These are phyloP conservation scores for Silene conica DNA, from an alignment of 148 eudicot species.

Conservation along the genomic window DNA sequence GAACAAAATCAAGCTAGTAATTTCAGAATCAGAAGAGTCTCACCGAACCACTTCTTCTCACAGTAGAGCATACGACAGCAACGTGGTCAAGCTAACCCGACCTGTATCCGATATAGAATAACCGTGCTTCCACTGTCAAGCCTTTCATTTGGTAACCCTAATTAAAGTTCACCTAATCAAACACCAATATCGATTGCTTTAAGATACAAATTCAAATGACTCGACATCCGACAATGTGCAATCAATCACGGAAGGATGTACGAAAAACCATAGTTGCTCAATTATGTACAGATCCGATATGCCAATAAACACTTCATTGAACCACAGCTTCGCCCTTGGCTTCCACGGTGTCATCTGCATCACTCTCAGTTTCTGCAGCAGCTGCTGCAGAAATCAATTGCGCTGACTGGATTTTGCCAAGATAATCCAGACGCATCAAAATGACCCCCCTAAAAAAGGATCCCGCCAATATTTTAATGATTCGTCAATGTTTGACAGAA, in stretches of 20 bases:
- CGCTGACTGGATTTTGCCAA: constrained; percentile 91
- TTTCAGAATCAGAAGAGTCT: no score
- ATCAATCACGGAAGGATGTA: neutral
- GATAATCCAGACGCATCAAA: constrained; percentile 83
- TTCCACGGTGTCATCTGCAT: constrained; percentile 30
- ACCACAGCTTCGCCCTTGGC: constrained; percentile 32
- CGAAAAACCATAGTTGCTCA: neutral
- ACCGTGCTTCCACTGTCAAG: no score
- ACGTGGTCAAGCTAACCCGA: no score
- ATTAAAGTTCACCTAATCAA: no score
- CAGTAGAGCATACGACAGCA: no score
- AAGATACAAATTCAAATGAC: neutral
- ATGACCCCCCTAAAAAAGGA: constrained; percentile 65
- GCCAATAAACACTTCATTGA: constrained; percentile 6
- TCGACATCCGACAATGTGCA: neutral
- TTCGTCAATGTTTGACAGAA: neutral
- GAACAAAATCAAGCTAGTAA: no score
- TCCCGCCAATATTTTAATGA: neutral
- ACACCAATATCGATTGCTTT: no score
- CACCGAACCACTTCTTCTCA: no score
- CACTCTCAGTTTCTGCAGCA: constrained; percentile 46
- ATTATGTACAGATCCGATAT: constrained; percentile 11
- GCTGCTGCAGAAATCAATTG: constrained; percentile 75
- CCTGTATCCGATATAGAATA: no score
- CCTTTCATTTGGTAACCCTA: no score